A percentile compares a stretch with the other conserved stretches of the same genome.
Conservation (phyloP, 2,329 filamentous ascomycete species). For the Apiospora pterosperma region DNA sequence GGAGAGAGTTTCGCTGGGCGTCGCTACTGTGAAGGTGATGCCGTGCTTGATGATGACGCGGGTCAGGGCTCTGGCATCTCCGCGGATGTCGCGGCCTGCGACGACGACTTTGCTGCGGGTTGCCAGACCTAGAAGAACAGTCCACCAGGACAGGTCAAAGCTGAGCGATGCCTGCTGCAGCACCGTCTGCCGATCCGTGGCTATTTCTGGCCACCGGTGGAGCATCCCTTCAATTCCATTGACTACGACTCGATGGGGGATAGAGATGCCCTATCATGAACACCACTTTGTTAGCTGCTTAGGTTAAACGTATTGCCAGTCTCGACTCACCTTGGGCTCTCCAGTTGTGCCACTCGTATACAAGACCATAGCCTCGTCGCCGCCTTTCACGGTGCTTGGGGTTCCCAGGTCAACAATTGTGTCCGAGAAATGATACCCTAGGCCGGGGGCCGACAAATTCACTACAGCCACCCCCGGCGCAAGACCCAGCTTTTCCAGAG, state of each 20-base stretch:
- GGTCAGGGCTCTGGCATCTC: slow-evolving; percentile 29
- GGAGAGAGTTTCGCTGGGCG: slow-evolving; percentile 33
- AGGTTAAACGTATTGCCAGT: slow-evolving; percentile 15
- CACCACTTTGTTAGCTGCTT: slow-evolving; percentile 7
- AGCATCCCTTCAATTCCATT: background rate
- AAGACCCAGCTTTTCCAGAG: slow-evolving; percentile 6
- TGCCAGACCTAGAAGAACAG: slow-evolving; percentile 27
- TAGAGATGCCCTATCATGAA: background rate
- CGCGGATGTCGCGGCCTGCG: slow-evolving; percentile 21
- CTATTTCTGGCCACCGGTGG: background rate
- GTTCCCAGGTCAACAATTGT: slow-evolving; percentile 20
- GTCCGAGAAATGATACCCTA: slow-evolving; percentile 30
- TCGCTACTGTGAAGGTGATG: slow-evolving; percentile 32
- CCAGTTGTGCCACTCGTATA: slow-evolving; percentile 20
- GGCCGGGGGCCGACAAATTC: slow-evolving; percentile 17
- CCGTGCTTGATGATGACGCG: slow-evolving; percentile 26
- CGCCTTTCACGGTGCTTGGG: background rate
- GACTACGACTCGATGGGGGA: background rate
- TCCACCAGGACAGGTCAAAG: slow-evolving; percentile 30
- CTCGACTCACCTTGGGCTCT: slow-evolving; percentile 31
- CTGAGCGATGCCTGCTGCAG: slow-evolving; percentile 32
- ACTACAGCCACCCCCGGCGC: background rate
- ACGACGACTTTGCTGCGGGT: slow-evolving; percentile 30
- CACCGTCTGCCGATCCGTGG: slow-evolving; percentile 16
- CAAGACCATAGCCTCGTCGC: slow-evolving; percentile 18